These are phyloP conservation scores for Halenospora varia DNA, from an alignment of 495 filamentous ascomycete genomes.

Conservation along the genomic window DNA sequence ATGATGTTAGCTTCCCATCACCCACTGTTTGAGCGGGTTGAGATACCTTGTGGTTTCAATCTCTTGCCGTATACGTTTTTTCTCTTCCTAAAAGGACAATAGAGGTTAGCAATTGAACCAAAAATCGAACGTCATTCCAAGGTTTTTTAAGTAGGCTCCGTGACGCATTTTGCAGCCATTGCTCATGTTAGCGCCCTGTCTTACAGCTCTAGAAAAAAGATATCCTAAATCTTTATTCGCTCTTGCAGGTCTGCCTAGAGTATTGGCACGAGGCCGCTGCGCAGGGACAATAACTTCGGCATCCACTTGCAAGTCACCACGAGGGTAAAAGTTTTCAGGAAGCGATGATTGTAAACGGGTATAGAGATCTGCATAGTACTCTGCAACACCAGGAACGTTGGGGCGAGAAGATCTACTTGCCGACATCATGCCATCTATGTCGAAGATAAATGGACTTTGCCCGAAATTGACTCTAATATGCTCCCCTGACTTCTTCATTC, in stretches of 20 bases:
- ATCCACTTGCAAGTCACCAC: too few species aligned
- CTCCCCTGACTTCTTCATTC: slow-evolving; percentile 88
- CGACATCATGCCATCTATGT: slow-evolving; percentile 85
- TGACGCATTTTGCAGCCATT: too few species aligned
- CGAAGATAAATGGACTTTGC: slow-evolving; percentile 81
- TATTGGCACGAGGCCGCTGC: too few species aligned
- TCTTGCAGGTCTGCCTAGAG: too few species aligned
- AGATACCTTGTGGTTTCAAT: slow-evolving; percentile 35
- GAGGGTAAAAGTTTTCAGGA: too few species aligned
- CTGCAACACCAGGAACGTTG: not conserved
- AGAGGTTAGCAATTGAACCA: not conserved
- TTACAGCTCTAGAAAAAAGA: too few species aligned
- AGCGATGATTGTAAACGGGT: too few species aligned
- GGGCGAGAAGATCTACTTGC: slow-evolving; percentile 40
- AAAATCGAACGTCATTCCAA: slow-evolving; percentile 18
- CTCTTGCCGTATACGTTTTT: slow-evolving; percentile 45
- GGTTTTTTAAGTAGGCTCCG: slow-evolving; percentile 10
- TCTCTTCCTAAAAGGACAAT: slow-evolving; percentile 48
- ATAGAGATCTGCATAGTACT: too few species aligned
- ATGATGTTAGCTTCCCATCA: not conserved
- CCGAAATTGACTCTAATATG: slow-evolving; percentile 90
- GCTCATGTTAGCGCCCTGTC: too few species aligned
- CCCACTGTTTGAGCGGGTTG: not conserved
- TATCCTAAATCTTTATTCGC: too few species aligned
- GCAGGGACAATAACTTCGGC: too few species aligned